These are phyloP conservation scores for Hyphopichia pseudoburtonii DNA, from an alignment of 1,139 yeast genomes.

Conservation along the genomic window DNA sequence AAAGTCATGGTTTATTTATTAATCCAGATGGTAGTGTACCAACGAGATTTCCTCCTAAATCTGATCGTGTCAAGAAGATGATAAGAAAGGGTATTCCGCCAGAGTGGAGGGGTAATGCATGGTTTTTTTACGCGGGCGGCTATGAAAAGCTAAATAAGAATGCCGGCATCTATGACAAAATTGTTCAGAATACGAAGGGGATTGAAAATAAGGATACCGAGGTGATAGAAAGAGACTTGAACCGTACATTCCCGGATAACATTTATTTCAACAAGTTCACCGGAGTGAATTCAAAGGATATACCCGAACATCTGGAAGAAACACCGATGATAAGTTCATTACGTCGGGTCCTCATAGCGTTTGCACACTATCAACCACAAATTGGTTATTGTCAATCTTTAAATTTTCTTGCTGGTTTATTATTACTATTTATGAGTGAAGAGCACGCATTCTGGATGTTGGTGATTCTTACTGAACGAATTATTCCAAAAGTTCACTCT, in stretches of 20 bases:
- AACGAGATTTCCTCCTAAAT: constrained; percentile 73
- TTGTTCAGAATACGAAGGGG: constrained; percentile 55
- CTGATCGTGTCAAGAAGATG: constrained; percentile 79
- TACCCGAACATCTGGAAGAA: constrained; percentile 30
- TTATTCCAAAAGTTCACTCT: constrained; percentile 90
- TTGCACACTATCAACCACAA: constrained; percentile 82
- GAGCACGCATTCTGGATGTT: constrained; percentile 95
- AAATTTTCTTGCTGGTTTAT: constrained; percentile 84
- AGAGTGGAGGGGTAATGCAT: constrained; percentile 95
- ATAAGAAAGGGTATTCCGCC: constrained; percentile 93
- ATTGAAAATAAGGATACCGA: constrained; percentile 73
- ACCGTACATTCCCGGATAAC: constrained; percentile 94
- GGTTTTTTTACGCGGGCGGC: constrained; percentile 98
- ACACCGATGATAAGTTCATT: constrained; percentile 67
- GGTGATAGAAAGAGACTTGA: constrained; percentile 87
- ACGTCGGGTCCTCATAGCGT: constrained; percentile 79
- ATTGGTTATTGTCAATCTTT: constrained; percentile 96
- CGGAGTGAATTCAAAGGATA: constrained; percentile 1
- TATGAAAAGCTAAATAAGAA: constrained; percentile 68
- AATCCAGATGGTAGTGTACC: constrained; percentile 31
- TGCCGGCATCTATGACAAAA: constrained; percentile 68
- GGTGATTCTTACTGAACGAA: constrained; percentile 80
- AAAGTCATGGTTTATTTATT: constrained; percentile 61
- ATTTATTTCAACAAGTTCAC: constrained; percentile 53
- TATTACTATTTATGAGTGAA: constrained; percentile 80